phyloP scores from a whole-genome alignment of 2,329 filamentous ascomycete genomes.

The Colletotrichum tanaceti region DNA sequence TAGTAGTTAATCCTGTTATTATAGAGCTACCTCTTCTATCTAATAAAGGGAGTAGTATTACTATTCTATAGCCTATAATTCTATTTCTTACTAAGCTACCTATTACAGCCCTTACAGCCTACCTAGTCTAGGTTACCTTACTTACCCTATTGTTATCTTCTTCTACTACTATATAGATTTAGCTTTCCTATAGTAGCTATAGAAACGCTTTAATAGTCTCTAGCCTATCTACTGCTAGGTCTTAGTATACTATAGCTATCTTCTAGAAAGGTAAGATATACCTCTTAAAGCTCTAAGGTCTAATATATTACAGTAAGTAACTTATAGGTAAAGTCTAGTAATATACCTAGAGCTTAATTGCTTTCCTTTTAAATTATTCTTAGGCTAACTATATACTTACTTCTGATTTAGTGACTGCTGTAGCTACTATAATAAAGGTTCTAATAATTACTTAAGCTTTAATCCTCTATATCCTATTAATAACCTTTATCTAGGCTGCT shows the following conservation, averaged over 20 bases:
- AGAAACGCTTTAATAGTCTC: not conserved
- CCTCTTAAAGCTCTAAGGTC: not conserved
- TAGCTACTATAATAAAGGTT: slow-evolving; percentile 9
- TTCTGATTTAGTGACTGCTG: slow-evolving; percentile 17
- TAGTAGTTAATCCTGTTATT: not conserved
- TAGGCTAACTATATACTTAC: slow-evolving; percentile 18
- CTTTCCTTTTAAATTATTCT: not conserved
- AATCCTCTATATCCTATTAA: slow-evolving; percentile 6
- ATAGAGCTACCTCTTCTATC: not conserved
- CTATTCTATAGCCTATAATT: not conserved
- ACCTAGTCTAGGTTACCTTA: not conserved
- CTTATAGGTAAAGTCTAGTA: not conserved
- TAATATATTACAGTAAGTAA: not conserved
- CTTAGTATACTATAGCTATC: not conserved
- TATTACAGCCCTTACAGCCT: not conserved
- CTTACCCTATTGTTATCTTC: not conserved
- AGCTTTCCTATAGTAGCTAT: not conserved
- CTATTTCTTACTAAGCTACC: slow-evolving; percentile 5
- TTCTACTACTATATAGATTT: not conserved
- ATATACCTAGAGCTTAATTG: not conserved
- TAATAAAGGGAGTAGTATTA: not conserved
- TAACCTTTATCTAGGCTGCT: not conserved
- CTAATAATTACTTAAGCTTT: slow-evolving; percentile 14
- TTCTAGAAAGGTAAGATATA: not conserved
- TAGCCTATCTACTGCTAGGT: not conserved